These are phyloP conservation scores for Phaffomyces opuntiae DNA, from an alignment of 805 yeast species.

Conservation along the genomic window DNA sequence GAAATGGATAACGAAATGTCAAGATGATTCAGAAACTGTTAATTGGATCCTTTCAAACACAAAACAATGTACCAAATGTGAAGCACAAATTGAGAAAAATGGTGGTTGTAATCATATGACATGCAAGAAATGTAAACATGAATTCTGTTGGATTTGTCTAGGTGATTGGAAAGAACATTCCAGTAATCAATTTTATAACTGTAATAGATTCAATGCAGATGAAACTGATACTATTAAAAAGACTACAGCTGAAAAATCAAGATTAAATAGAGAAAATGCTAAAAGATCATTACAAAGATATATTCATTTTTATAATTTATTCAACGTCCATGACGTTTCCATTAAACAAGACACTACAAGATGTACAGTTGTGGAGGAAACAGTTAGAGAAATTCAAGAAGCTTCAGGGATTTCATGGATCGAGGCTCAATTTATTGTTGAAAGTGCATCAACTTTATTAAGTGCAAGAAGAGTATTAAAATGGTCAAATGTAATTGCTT, in stretches of 20 bases:
- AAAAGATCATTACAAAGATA: constrained; percentile 54
- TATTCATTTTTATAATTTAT: constrained; percentile 68
- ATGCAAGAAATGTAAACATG: constrained; percentile 66
- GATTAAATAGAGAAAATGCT: constrained; percentile 30
- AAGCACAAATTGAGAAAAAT: constrained; percentile 74
- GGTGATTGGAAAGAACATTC: constrained; percentile 69
- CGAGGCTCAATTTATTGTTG: constrained; percentile 77
- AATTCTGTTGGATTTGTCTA: constrained; percentile 92
- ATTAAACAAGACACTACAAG: constrained; percentile 64
- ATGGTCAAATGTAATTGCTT: constrained; percentile 88
- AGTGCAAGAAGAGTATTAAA: constrained; percentile 70
- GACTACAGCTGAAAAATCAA: constrained; percentile 29
- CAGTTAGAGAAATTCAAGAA: constrained; percentile 61
- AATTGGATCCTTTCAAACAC: constrained; percentile 86
- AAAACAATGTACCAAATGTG: constrained; percentile 79
- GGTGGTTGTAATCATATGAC: constrained; percentile 98
- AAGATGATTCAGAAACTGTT: constrained; percentile 81
- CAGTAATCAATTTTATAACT: constrained; percentile 50
- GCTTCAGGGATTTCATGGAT: constrained; percentile 69
- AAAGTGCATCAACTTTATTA: constrained; percentile 57
- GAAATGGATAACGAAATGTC: constrained; percentile 71
- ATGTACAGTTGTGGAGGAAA: constrained; percentile 52
- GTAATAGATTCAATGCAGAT: constrained; percentile 46
- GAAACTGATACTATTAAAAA: constrained; percentile 7
- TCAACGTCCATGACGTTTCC: constrained; percentile 69